These are phyloP conservation scores for Aegilops longissima DNA, from an alignment of 176 grass and related monocot genomes.

Conservation along the genomic window DNA sequence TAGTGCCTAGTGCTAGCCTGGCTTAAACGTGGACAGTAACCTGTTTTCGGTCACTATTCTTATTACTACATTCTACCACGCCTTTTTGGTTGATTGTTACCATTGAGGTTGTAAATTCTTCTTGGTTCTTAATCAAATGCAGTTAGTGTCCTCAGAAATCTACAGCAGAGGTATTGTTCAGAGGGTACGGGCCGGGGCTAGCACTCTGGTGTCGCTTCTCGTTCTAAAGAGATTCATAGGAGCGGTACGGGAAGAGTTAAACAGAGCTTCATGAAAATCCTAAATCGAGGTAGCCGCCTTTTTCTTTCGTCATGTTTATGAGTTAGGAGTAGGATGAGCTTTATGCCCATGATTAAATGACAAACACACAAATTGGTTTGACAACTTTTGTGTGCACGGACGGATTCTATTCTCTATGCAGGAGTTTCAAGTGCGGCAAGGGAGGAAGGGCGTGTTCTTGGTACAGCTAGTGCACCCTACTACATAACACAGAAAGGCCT, in stretches of 20 bases:
- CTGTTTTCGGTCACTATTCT: neutral
- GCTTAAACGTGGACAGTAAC: neutral
- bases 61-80: neutral
- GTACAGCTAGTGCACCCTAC: constrained; percentile 67
- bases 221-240: constrained; percentile 60
- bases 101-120: neutral
- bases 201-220: constrained; percentile 34
- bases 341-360: neutral
- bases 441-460: constrained; percentile 62
- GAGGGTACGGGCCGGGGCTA: constrained; percentile 31
- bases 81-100: neutral
- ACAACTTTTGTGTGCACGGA: neutral
- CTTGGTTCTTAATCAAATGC: constrained; percentile 31
- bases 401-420: constrained; percentile 25
- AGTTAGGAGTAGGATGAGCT: neutral
- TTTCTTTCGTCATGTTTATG: neutral
- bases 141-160: constrained; percentile 34
- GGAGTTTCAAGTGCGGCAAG: constrained; percentile 42
- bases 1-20: neutral
- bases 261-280: constrained; percentile 56
- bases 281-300: neutral
- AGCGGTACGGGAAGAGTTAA: constrained; percentile 66
- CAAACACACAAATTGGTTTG: neutral
- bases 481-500: constrained; percentile 64
- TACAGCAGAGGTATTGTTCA: constrained; percentile 61